Percentiles rank a stretch among this genome's conserved stretches.
phyloP scores from a whole-genome alignment of 371 early-diverging fungal genomes.

The Mucor racemosus region DNA sequence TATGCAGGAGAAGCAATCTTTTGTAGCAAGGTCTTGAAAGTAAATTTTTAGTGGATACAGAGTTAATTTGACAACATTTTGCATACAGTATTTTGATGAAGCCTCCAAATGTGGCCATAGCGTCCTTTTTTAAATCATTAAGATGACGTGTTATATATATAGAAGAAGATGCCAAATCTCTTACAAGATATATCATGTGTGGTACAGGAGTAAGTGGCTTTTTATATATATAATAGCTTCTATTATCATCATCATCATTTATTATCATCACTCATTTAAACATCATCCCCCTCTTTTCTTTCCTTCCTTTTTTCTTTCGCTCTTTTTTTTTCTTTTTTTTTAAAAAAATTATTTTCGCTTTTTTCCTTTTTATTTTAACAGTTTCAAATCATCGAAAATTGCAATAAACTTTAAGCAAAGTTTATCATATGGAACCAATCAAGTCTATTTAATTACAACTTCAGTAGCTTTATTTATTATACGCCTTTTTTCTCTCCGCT shows the following conservation, averaged over 20 bases:
- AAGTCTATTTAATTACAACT: constrained; percentile 5
- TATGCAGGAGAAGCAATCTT: not conserved
- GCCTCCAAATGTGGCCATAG: constrained; percentile 17
- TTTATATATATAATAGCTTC: not conserved
- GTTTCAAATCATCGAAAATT: not conserved
- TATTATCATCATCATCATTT: not conserved
- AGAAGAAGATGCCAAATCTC: constrained; percentile 2
- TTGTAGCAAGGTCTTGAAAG: not conserved
- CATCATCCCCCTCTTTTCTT: not conserved
- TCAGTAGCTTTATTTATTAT: not conserved
- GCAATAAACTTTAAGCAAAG: not conserved
- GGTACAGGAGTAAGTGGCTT: constrained; percentile 16
- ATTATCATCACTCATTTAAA: constrained; percentile 1
- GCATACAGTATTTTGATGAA: not conserved
- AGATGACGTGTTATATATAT: constrained; percentile 11
- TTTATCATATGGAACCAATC: constrained; percentile 11
- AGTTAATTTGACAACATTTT: constrained; percentile 1
- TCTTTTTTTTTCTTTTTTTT: not conserved
- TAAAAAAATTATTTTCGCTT: constrained; percentile 6
- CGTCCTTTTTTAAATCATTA: constrained; percentile 8
- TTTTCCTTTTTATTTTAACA: not conserved
- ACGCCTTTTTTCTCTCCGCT: constrained; percentile 11
- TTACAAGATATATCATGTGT: constrained; percentile 11
- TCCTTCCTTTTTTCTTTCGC: not conserved
- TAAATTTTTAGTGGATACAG: no score